phyloP scores from a whole-genome alignment of 805 yeast genomes.

The Wickerhamomyces silvicola region DNA sequence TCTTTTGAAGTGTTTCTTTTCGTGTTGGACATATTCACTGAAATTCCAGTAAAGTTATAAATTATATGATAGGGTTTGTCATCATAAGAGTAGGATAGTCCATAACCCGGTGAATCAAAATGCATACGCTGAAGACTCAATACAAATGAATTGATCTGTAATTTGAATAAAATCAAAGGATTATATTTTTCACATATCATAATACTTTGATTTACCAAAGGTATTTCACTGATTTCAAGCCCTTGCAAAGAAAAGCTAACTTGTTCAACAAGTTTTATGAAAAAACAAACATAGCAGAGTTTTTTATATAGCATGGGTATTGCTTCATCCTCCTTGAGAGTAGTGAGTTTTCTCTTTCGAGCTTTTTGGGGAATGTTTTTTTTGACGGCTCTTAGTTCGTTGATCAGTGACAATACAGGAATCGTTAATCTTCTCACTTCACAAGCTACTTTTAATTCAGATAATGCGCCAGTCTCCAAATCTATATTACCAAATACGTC shows the following conservation, averaged over 20 bases:
- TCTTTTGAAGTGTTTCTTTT: constrained; percentile 12
- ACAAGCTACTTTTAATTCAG: constrained; percentile 9
- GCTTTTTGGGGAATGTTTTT: constrained; percentile 2
- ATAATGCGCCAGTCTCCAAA: constrained; percentile 13
- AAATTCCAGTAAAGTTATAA: constrained; percentile 31
- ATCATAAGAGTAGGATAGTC: constrained; percentile 30
- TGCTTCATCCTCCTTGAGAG: constrained; percentile 5
- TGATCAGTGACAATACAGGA: constrained; percentile 11
- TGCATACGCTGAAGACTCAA: constrained; percentile 23
- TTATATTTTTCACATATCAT: constrained; percentile 15
- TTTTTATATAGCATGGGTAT: constrained; percentile 8
- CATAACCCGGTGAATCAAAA: constrained; percentile 39
- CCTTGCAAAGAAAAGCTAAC: constrained; percentile 13
- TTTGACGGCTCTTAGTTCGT: no score
- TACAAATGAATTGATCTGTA: constrained; percentile 15
- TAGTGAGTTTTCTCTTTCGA: neutral
- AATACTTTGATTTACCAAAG: constrained; percentile 13
- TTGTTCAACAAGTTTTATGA: constrained; percentile 13
- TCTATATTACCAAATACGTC: constrained; percentile 13
- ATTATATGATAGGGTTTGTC: constrained; percentile 38
- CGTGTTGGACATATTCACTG: constrained; percentile 23
- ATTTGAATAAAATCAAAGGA: constrained; percentile 17
- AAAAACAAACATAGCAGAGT: constrained; percentile 7
- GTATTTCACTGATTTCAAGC: constrained; percentile 14
- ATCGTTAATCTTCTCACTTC: constrained; percentile 15